A percentile compares a stretch with the other conserved stretches of the same genome.
Conservation (phyloP, 768 basidiomycete genomes). For the Macrocybe gigantea region DNA sequence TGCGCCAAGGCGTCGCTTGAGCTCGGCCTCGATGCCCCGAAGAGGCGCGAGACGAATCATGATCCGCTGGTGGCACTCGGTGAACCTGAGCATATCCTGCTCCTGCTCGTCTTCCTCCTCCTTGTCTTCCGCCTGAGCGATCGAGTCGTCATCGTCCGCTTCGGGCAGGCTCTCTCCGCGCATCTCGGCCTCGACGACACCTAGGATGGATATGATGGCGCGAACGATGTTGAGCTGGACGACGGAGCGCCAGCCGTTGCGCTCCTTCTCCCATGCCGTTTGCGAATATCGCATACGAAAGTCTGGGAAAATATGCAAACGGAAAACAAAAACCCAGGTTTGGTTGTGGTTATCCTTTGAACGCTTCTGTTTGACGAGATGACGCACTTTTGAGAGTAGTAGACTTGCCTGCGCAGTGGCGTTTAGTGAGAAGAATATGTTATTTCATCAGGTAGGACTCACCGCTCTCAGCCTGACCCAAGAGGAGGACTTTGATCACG, state of each 20-base stretch:
- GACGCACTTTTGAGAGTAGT: slow-evolving; percentile 60
- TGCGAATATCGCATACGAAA: slow-evolving; percentile 67
- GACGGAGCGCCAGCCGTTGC: slow-evolving; percentile 69
- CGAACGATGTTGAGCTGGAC: slow-evolving; percentile 78
- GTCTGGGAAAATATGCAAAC: slow-evolving; percentile 30
- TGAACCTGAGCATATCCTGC: slow-evolving; percentile 27
- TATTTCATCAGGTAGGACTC: slow-evolving; percentile 16
- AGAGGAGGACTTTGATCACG: slow-evolving; percentile 49
- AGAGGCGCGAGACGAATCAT: slow-evolving; percentile 61
- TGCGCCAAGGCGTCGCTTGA: slow-evolving; percentile 55
- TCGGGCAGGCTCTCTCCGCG: slow-evolving; percentile 29
- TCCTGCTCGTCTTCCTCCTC: slow-evolving; percentile 13
- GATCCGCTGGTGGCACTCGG: slow-evolving; percentile 46
- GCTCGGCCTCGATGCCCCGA: slow-evolving; percentile 52
- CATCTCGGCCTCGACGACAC: slow-evolving; percentile 52
- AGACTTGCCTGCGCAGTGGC: slow-evolving; percentile 47
- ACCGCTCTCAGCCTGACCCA: slow-evolving; percentile 70
- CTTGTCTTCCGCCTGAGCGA: slow-evolving; percentile 12
- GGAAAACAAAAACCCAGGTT: not conserved
- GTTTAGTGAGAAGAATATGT: slow-evolving; percentile 4
- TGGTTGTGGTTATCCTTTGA: slow-evolving; percentile 3
- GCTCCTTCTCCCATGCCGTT: slow-evolving; percentile 61
- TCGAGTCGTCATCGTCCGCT: slow-evolving; percentile 26
- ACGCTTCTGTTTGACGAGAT: not conserved
- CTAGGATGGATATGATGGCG: slow-evolving; percentile 61